Base-by-base conservation (phyloP, 2,329 filamentous ascomycete species). In the Thermochaetoides dissita region DNA sequence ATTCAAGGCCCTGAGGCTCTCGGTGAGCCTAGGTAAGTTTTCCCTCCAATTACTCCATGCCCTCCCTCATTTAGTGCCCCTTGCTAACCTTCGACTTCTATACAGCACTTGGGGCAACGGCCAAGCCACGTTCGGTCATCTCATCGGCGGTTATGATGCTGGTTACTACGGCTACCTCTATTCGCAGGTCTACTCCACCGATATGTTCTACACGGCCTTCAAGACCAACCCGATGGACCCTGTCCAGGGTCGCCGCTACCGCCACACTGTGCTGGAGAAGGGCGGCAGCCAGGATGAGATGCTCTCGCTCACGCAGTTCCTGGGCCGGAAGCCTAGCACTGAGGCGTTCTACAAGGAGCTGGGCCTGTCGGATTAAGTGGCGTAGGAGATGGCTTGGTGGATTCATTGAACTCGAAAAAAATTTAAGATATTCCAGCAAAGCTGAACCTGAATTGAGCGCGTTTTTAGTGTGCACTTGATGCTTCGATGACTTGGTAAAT, bases 181-280 rank as follows among this genome's bases (percentile, higher is more conserved):
- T 49, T 85, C 80, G 1, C 74, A 85, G 59, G 85, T 91, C 11
- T 91, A 88, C 63, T 84, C 79, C 17, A 74, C 81, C 28, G 84
- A 93, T 61, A 89, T 93, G 83, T 93, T 89, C 68, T 78, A 84
- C 62, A 73, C 73, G 0, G 79, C 83, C 37, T 91, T 91, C 65
- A 79, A 81, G 65, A 68, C 74, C 51, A 69, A 88, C 57, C 84
- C 84, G 0, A 87, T 89, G 83, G 74, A 87, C 58, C 70, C 69
- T 30, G 73, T 72, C 50, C 76, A 86, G 57, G 84, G 84, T 1
- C 69, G 84, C 10, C 64, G 83, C 45, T 91, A 89, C 63, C 71
- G 84, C 41, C 80, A 86, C 60, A 82, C 76, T 0, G 83, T 91
- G 17, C 66, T 91, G 5, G 81, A 88, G 64, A 76, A 75, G 49